Conservation (phyloP, 441 rosid genomes). For the Brassica hybrid region DNA sequence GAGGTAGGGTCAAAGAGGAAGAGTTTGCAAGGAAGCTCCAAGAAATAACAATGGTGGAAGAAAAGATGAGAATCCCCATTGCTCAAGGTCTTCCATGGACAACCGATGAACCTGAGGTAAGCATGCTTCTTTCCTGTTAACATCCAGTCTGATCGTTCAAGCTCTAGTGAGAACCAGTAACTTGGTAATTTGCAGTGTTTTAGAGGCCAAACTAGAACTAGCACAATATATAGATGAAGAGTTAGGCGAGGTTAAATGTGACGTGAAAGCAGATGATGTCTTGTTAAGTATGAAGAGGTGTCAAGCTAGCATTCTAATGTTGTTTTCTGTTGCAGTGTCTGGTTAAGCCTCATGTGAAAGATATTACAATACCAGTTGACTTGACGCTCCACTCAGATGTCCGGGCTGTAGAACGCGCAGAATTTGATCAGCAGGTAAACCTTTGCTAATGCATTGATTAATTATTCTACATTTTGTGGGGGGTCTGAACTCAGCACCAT, state of each 20-base stretch:
- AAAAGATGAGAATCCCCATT: constrained; percentile 72
- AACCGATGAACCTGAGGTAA: constrained; percentile 95
- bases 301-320: constrained; percentile 15
- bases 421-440: constrained; percentile 88
- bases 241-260: background rate
- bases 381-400: constrained; percentile 75
- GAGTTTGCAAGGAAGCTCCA: constrained; percentile 79
- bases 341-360: constrained; percentile 77
- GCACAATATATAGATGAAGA: constrained; percentile 3
- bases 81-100: constrained; percentile 99
- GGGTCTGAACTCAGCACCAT: background rate
- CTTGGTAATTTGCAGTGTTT: background rate
- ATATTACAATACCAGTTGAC: constrained; percentile 72
- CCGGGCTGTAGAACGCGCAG: constrained; percentile 87
- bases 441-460: constrained; percentile 2
- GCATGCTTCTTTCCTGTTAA: constrained; percentile 16
- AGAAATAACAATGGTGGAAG: constrained; percentile 70
- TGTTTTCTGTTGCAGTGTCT: constrained; percentile 58
- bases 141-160: constrained; percentile 15
- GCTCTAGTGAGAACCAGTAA: constrained; percentile 7
- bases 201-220: background rate
- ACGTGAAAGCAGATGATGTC: constrained; percentile 14
- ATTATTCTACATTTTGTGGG: background rate
- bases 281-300: background rate
- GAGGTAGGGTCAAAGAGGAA: constrained; percentile 88